Conservation (phyloP, 176 grass and related monocot species). For the Leersia perrieri region DNA sequence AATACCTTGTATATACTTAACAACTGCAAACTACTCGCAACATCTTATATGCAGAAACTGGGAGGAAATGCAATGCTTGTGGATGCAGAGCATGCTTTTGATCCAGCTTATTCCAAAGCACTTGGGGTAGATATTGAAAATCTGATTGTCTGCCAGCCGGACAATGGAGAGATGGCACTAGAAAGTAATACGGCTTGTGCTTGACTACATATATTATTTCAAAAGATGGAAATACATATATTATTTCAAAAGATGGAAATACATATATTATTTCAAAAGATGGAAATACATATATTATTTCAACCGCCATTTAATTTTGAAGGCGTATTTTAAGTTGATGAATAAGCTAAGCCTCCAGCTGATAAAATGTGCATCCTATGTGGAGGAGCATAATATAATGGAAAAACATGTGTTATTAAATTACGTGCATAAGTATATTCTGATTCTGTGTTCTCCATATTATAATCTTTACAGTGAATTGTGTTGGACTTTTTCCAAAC, state of each 20-base stretch:
- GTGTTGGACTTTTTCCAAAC: background rate
- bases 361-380: background rate
- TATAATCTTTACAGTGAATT: background rate
- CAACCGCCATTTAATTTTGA: background rate
- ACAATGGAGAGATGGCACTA: conserved; percentile 96
- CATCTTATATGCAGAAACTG: conserved; percentile 66
- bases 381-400: background rate
- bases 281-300: conserved; percentile 3
- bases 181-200: conserved; percentile 70
- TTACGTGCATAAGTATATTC: background rate
- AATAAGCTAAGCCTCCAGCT: background rate
- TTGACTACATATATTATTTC: background rate
- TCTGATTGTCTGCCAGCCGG: conserved; percentile 95
- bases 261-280: background rate
- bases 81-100: conserved; percentile 98
- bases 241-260: conserved; percentile 5
- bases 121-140: conserved; percentile 99
- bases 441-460: background rate
- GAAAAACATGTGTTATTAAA: background rate
- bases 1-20: background rate
- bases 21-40: background rate
- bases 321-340: background rate
- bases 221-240: background rate
- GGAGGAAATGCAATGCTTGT: conserved; percentile 99
- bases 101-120: conserved; percentile 92